These are phyloP conservation scores for Neoconidiobolus thromboides DNA, from an alignment of 371 early-diverging fungal genomes.

Conservation along the genomic window DNA sequence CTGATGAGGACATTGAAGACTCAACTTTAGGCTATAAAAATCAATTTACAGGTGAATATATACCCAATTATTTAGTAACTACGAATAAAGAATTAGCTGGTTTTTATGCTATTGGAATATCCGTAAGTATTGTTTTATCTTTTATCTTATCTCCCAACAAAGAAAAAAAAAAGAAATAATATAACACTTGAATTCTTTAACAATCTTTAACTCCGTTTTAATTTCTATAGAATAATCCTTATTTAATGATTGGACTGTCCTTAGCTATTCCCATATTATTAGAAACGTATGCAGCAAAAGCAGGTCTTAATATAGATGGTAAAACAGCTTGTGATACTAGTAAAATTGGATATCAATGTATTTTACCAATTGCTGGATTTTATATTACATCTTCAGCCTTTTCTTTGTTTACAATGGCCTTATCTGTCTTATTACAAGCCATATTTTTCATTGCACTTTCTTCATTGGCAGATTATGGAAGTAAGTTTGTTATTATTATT, in stretches of 20 bases:
- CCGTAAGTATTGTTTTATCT: background rate
- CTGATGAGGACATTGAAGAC: no score
- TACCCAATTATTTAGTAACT: no score
- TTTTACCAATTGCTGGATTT: slow-evolving; percentile 14
- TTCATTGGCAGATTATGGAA: slow-evolving; percentile 36
- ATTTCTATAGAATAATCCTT: no score
- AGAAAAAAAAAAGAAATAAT: no score
- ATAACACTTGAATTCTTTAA: no score
- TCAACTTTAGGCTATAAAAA: no score
- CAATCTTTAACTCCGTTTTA: no score
- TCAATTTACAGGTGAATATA: no score
- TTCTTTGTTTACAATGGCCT: slow-evolving; percentile 28
- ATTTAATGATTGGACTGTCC: no score
- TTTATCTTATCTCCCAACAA: no score
- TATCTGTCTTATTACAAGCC: slow-evolving; percentile 32
- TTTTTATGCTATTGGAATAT: background rate
- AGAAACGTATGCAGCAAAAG: background rate
- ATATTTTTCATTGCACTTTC: slow-evolving; percentile 31
- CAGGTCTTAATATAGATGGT: background rate
- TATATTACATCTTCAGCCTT: slow-evolving; percentile 22
- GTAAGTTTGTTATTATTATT: background rate
- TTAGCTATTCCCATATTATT: background rate
- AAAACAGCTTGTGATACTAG: background rate
- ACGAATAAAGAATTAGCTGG: background rate
- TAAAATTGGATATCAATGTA: background rate